A percentile compares a stretch with the other conserved stretches of the same genome.
Conservation (phyloP, 139 green algal species). For the Chlamydomonas incerta region DNA sequence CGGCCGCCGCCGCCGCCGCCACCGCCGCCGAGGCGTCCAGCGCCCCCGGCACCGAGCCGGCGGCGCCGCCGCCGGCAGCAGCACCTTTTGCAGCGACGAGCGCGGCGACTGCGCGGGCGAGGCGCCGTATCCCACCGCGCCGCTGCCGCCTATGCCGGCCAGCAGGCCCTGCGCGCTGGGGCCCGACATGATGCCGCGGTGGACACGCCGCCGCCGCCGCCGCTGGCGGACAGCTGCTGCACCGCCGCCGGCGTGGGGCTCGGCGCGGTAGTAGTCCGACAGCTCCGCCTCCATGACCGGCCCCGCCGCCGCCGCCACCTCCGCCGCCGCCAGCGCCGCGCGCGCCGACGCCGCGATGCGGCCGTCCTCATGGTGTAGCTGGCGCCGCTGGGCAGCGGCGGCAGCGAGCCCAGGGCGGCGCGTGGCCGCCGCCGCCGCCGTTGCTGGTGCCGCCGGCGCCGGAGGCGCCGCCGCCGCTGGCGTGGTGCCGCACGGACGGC, state of each 20-base stretch:
- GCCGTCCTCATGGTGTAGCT: background rate
- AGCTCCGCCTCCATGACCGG: too few relatives aligned
- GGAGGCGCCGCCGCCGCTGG: too few relatives aligned
- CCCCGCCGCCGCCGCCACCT: background rate
- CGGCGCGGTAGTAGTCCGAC: too few relatives aligned
- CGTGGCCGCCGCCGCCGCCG: too few relatives aligned
- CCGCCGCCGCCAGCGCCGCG: background rate
- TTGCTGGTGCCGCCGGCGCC: too few relatives aligned
- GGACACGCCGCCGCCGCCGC: too few relatives aligned
- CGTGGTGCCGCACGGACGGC: background rate
- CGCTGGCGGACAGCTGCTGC: background rate
- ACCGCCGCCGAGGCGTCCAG: background rate
- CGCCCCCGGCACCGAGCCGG: background rate
- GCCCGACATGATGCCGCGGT: background rate
- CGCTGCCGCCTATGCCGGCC: background rate
- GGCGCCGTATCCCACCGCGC: too few relatives aligned
- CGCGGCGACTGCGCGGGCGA: too few relatives aligned
- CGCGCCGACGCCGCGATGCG: background rate
- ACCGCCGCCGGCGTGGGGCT: background rate
- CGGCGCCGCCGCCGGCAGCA: too few relatives aligned
- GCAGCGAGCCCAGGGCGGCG: background rate
- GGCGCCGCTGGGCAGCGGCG: background rate
- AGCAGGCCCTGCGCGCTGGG: background rate
- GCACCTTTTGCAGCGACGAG: too few relatives aligned
- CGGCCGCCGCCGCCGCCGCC: too few relatives aligned